A percentile compares a stretch with the other conserved stretches of the same genome.
These are phyloP conservation scores for Boletus sp. DNA, from an alignment of 768 basidiomycete genomes.

Conservation along the genomic window DNA sequence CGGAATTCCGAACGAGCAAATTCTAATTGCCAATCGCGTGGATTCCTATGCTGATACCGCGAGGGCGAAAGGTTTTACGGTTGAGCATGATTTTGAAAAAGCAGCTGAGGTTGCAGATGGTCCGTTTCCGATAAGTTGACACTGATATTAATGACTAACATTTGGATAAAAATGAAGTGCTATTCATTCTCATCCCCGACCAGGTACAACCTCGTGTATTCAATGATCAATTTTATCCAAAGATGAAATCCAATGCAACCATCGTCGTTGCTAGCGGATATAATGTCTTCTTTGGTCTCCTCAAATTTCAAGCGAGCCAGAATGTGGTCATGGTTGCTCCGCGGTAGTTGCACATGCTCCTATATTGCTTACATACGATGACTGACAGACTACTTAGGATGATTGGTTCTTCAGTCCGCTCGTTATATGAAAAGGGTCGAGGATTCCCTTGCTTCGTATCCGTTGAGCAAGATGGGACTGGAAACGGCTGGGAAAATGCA, in stretches of 20 bases:
- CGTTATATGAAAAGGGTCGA: constrained; percentile 55
- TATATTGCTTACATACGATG: not conserved
- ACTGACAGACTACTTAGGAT: constrained; percentile 38
- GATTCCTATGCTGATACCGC: constrained; percentile 61
- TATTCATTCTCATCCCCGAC: constrained; percentile 63
- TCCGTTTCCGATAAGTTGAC: constrained; percentile 24
- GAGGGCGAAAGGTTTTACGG: constrained; percentile 53
- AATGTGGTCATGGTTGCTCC: constrained; percentile 69
- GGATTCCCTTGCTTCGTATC: constrained; percentile 68
- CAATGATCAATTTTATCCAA: constrained; percentile 51
- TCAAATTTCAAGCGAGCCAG: constrained; percentile 51
- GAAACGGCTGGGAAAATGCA: constrained; percentile 43
- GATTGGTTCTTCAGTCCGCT: constrained; percentile 66
- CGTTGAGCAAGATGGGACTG: constrained; percentile 60
- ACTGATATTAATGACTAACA: not conserved
- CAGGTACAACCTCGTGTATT: constrained; percentile 64
- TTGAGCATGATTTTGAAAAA: constrained; percentile 55
- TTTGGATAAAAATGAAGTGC: constrained; percentile 34
- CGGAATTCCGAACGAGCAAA: constrained; percentile 59
- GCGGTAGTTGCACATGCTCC: constrained; percentile 31
- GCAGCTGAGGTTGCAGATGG: constrained; percentile 57
- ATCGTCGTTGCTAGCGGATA: constrained; percentile 65
- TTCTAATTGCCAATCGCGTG: constrained; percentile 55
- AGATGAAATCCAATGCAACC: constrained; percentile 45
- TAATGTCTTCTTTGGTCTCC: constrained; percentile 60